These are phyloP conservation scores for Volvox reticuliferus DNA, from an alignment of 139 green algal species.

Conservation along the genomic window DNA sequence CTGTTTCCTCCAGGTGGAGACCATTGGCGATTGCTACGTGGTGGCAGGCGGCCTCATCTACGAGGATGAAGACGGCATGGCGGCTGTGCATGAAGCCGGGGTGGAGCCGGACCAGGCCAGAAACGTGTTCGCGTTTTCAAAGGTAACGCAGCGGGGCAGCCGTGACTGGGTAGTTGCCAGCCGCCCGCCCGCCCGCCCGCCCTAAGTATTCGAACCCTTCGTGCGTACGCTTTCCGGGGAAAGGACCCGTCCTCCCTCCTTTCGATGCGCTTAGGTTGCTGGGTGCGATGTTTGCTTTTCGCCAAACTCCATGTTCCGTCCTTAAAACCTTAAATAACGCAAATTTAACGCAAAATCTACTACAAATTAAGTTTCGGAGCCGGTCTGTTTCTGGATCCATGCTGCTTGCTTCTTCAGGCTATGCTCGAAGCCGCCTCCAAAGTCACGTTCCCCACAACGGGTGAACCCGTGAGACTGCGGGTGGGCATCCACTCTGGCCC, in stretches of 20 bases:
- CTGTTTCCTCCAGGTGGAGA: conserved; percentile 17
- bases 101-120: background rate
- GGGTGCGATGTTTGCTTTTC: no score
- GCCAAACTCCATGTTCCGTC: no score
- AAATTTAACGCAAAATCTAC: no score
- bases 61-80: conserved; percentile 44
- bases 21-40: conserved; percentile 47
- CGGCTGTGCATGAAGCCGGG: background rate
- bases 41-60: conserved; percentile 35
- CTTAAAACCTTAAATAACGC: no score
- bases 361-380: no score
- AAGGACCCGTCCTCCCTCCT: no score
- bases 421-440: background rate
- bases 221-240: no score
- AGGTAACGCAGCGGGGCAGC: background rate
- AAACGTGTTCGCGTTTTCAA: conserved; percentile 7
- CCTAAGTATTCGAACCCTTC: no score
- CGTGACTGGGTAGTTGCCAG: no score
- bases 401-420: background rate
- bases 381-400: no score
- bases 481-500: conserved; percentile 22
- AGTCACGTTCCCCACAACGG: conserved; percentile 49
- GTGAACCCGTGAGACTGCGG: conserved; percentile 5
- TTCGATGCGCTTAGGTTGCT: no score
- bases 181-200: no score